These are phyloP conservation scores for Phytophthora tentaculata DNA, from an alignment of 352 stramenopile genomes.

Conservation along the genomic window DNA sequence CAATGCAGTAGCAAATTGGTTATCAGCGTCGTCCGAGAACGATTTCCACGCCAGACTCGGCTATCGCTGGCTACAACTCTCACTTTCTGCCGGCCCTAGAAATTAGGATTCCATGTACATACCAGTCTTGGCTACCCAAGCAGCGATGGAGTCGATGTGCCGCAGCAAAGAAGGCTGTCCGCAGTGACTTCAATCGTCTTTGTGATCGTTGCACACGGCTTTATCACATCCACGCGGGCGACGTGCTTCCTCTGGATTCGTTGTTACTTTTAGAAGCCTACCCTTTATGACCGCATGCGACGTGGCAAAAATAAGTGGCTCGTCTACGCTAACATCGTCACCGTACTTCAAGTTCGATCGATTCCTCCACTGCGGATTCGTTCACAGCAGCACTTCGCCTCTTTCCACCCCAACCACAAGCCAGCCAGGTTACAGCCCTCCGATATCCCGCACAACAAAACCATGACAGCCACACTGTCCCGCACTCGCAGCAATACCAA, in stretches of 20 bases:
- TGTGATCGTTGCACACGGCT: neutral
- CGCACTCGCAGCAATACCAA: conserved; percentile 5
- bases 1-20: neutral
- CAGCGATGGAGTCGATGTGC: too few relatives aligned
- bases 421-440: neutral
- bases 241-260: conserved; percentile 15
- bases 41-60: neutral
- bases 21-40: neutral
- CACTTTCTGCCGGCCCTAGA: too few relatives aligned
- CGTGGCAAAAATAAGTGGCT: conserved; percentile 18
- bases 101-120: too few relatives aligned
- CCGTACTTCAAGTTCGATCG: conserved; percentile 20
- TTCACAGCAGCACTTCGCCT: conserved; percentile 5
- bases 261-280: neutral
- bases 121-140: too few relatives aligned
- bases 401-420: neutral
- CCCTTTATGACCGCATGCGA: conserved; percentile 35
- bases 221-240: conserved; percentile 1
- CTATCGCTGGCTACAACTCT: neutral
- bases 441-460: neutral
- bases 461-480: conserved; percentile 30
- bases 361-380: neutral
- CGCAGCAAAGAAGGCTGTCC: neutral
- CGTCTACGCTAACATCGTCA: conserved; percentile 11
- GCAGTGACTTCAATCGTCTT: too few relatives aligned